Percentiles rank a stretch among this genome's conserved stretches.
These are phyloP conservation scores for Iris pallida DNA, from an alignment of 116 monocot species.

Conservation along the genomic window DNA sequence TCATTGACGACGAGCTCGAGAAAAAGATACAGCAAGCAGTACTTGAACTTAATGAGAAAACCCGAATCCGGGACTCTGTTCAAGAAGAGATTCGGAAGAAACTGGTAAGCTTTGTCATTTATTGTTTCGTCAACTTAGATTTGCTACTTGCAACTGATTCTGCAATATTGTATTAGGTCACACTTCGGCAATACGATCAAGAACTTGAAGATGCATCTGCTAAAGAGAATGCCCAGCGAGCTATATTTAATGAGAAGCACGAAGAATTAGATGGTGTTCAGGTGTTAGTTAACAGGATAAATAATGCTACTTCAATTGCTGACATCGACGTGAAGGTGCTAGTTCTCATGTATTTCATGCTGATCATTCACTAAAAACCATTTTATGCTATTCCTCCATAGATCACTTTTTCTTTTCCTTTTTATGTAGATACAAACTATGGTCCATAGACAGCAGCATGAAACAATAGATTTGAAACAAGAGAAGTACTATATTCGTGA, in stretches of 20 bases:
- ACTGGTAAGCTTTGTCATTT: conserved; percentile 20
- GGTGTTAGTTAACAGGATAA: conserved; percentile 40
- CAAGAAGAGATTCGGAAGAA: conserved; percentile 22
- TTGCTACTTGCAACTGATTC: too few species aligned
- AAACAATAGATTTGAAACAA: conserved; percentile 60
- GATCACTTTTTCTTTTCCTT: neutral
- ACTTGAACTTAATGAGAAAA: conserved; percentile 36
- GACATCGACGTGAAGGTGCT: conserved; percentile 67
- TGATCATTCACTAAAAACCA: neutral
- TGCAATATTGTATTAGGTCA: too few species aligned
- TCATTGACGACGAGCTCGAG: conserved; percentile 19
- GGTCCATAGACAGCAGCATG: conserved; percentile 62
- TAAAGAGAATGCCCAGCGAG: conserved; percentile 44
- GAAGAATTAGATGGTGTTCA: conserved; percentile 47
- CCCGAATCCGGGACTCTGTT: conserved; percentile 40
- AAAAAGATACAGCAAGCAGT: conserved; percentile 15
- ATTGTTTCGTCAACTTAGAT: conserved; percentile 4
- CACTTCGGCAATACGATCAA: too few species aligned
- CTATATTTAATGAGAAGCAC: conserved; percentile 47
- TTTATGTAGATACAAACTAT: conserved; percentile 47
- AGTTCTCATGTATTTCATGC: neutral
- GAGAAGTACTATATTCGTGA: conserved; percentile 67
- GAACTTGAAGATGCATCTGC: neutral
- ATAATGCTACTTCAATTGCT: conserved; percentile 13
- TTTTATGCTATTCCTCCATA: neutral